These are phyloP conservation scores for Silene coronaria DNA, from an alignment of 179 eudicot genomes.

Conservation along the genomic window DNA sequence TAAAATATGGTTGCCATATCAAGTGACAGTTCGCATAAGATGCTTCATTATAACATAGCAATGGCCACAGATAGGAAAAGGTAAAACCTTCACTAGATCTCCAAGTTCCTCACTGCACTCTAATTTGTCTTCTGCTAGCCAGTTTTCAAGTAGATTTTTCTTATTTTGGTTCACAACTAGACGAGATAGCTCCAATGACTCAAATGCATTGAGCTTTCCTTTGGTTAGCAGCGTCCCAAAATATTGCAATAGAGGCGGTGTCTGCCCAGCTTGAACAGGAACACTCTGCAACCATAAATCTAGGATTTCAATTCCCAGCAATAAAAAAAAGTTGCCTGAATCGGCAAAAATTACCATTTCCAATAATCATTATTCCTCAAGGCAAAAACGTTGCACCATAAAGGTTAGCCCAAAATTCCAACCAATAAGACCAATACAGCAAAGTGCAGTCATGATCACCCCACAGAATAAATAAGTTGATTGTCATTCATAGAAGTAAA, in stretches of 20 bases:
- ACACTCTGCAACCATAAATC: slow-evolving; percentile 65
- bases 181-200: slow-evolving; percentile 85
- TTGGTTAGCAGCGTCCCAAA: slow-evolving; percentile 84
- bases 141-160: slow-evolving; percentile 84
- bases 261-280: slow-evolving; percentile 97
- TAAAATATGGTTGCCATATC: slow-evolving; percentile 10
- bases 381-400: background rate
- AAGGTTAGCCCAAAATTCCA: background rate
- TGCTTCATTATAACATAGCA: background rate
- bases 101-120: slow-evolving; percentile 99
- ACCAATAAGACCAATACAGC: background rate
- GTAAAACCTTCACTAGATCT: slow-evolving; percentile 78
- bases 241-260: slow-evolving; percentile 90
- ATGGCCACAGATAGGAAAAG: background rate
- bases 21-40: slow-evolving; percentile 11
- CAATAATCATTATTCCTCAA: background rate
- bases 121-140: slow-evolving; percentile 93
- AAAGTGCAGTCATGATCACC: slow-evolving; percentile 1
- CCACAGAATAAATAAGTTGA: background rate
- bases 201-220: slow-evolving; percentile 94
- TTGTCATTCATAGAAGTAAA: background rate
- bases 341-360: background rate
- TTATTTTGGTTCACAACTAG: slow-evolving; percentile 95
- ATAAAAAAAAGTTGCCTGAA: background rate
- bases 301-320: slow-evolving; percentile 1